Evolutionary conservation across 495 filamentous ascomycete species (phyloP), one percentile per base, ranked within the genome.

Genomic region (Terfezia claveryi): DNA sequence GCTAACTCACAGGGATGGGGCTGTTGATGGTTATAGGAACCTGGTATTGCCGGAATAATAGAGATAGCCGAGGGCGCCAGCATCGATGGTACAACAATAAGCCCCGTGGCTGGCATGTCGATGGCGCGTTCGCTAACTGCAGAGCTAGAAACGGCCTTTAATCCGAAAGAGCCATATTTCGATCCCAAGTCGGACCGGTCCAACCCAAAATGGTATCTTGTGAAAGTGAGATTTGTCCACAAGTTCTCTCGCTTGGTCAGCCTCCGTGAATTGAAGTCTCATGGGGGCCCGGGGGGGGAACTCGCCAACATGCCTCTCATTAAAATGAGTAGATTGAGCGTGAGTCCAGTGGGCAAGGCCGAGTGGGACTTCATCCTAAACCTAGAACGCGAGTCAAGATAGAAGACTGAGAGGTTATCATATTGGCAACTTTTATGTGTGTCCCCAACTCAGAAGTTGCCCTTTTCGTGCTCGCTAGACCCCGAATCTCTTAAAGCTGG

Each of bases 11-110:
- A 38, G 12, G 14, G 38, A 8, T 20, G 23, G 14, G 10, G 14
- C 4, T 54, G 37, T 23, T 54, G 16, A 9, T 37, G 27, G 14
- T 37, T 41, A 54, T 23, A 91, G 68, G 74, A 79, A 36, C 88
- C 91, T 0, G 89, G 86, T 3, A 83, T 98, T 52, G 87, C 80
- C 5, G 91, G 91, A n/a, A 77, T 82, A 8, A 92, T 95, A 85
- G 83, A 93, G 67, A 82, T 98, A 63, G 86, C 92, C 3, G 68
- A 77, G 57, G 86, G 92, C 67, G 80, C 85, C 60, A 78, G 80
- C 1, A 71, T 78, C 8, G 91, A 98, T 62, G 71, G 84, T 86
- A 73, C 27, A 32, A 32, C 27, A 32, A 1, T 32, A 32, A 4
- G 1, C 27, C 27, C 27, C 27, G 27, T 32, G 27, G 64, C 74